Evolutionary conservation across 371 early-diverging fungal species (phyloP).

Genomic region (Apophysomyces sp.): DNA sequence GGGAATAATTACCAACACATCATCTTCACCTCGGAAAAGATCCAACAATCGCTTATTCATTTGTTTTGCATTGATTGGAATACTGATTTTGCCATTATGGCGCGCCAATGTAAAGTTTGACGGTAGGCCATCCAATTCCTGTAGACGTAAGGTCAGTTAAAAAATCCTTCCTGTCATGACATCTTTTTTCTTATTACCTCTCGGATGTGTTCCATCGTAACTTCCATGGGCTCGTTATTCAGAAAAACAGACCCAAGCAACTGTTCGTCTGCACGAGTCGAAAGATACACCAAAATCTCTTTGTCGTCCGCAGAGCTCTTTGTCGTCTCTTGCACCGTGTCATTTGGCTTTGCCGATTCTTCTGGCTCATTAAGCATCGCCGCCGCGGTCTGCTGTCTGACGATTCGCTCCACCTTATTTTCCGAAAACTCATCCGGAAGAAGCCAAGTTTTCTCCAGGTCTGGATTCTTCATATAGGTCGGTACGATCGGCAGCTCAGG

Average conservation of each 20-base stretch:
- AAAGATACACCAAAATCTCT: slow-evolving; percentile 51
- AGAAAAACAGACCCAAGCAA: slow-evolving; percentile 57
- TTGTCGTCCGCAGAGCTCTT: slow-evolving; percentile 24
- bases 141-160: too few species aligned
- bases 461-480: slow-evolving; percentile 69
- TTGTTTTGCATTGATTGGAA: slow-evolving; percentile 68
- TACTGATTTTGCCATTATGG: slow-evolving; percentile 60
- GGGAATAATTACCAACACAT: slow-evolving; percentile 49
- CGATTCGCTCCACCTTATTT: slow-evolving; percentile 35
- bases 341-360: not conserved
- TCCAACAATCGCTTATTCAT: slow-evolving; percentile 50
- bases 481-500: slow-evolving; percentile 58
- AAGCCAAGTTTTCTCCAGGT: slow-evolving; percentile 71
- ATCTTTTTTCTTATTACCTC: slow-evolving; percentile 27
- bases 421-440: slow-evolving; percentile 67
- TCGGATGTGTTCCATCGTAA: slow-evolving; percentile 39
- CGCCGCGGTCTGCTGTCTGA: slow-evolving; percentile 25
- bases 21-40: slow-evolving; percentile 52
- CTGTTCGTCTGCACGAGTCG: slow-evolving; percentile 37
- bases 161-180: too few species aligned
- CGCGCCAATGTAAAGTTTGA: slow-evolving; percentile 49
- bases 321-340: not conserved
- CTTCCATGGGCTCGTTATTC: slow-evolving; percentile 50
- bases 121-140: slow-evolving; percentile 67
- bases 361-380: slow-evolving; percentile 5